Evolutionary conservation across 768 basidiomycete genomes (phyloP).

Genomic region (Calocybe cyanea): DNA sequence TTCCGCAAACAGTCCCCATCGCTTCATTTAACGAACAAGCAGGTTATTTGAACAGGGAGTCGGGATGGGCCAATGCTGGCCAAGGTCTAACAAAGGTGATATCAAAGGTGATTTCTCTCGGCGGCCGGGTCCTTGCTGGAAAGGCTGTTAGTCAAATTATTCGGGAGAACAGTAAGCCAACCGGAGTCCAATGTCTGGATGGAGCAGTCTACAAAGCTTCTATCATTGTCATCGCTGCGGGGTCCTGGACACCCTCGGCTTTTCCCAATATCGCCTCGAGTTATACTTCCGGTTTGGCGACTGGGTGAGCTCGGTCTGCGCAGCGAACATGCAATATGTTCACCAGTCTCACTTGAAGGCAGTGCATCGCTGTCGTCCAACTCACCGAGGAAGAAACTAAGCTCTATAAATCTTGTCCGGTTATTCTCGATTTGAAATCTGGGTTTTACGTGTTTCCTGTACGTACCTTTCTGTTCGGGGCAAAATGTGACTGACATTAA

Average conservation of each 20-base stretch:
- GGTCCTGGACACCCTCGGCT: constrained; percentile 82
- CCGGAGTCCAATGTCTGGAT: constrained; percentile 60
- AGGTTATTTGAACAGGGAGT: constrained; percentile 72
- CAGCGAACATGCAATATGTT: too few relatives aligned
- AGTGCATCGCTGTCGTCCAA: constrained; percentile 74
- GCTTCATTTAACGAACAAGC: constrained; percentile 30
- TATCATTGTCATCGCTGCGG: constrained; percentile 66
- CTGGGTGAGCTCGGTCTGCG: constrained; percentile 60
- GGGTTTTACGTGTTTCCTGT: constrained; percentile 88
- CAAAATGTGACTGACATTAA: background rate
- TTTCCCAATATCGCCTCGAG: constrained; percentile 59
- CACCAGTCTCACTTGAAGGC: constrained; percentile 40
- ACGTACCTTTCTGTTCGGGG: constrained; percentile 16
- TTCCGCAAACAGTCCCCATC: constrained; percentile 38
- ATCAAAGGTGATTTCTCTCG: constrained; percentile 49
- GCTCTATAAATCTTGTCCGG: constrained; percentile 57
- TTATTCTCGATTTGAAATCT: constrained; percentile 66
- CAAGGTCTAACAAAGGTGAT: constrained; percentile 59
- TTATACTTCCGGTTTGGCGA: constrained; percentile 56
- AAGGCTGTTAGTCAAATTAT: constrained; percentile 53
- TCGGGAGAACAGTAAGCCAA: constrained; percentile 36
- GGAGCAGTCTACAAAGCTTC: constrained; percentile 54
- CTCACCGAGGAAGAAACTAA: constrained; percentile 68
- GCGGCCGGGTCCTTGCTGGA: constrained; percentile 56
- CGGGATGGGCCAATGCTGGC: constrained; percentile 83